Conservation (phyloP, 2,329 filamentous ascomycete species). For the Talaromyces sp. region DNA sequence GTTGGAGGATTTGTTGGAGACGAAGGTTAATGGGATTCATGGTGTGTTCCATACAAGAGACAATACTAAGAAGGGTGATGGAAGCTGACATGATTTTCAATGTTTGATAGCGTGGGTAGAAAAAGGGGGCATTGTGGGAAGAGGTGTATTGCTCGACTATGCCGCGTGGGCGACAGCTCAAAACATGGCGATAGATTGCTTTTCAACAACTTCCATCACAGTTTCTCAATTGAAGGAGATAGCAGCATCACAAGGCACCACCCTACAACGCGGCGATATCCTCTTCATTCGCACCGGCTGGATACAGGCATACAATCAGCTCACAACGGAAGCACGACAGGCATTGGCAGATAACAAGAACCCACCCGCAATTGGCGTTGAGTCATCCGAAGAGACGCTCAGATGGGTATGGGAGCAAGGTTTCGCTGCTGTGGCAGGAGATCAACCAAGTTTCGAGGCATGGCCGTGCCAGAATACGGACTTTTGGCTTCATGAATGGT, state of each 20-base stretch:
- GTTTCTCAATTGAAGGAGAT: constrained; percentile 43
- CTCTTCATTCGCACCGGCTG: constrained; percentile 58
- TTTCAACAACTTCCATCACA: constrained; percentile 29
- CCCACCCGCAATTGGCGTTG: constrained; percentile 46
- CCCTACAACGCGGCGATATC: constrained; percentile 54
- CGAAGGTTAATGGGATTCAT: constrained; percentile 34
- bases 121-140: constrained; percentile 30
- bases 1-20: constrained; percentile 36
- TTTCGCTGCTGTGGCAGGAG: constrained; percentile 58
- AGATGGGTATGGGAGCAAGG: constrained; percentile 59
- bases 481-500: constrained; percentile 32
- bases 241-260: constrained; percentile 44
- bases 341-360: constrained; percentile 34
- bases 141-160: constrained; percentile 52
- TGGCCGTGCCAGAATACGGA: constrained; percentile 38
- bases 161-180: constrained; percentile 43
- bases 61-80: background rate
- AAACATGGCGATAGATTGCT: constrained; percentile 40
- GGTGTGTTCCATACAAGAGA: background rate
- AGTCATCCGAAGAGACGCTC: constrained; percentile 50
- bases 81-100: background rate
- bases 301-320: constrained; percentile 45
- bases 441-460: constrained; percentile 55
- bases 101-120: constrained; percentile 33
- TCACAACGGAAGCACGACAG: constrained; percentile 38